Percentiles rank a stretch among this genome's conserved stretches.
Evolutionary conservation across 169 alveolate genomes (phyloP).

Genomic region (Plasmodium falciparum): DNA sequence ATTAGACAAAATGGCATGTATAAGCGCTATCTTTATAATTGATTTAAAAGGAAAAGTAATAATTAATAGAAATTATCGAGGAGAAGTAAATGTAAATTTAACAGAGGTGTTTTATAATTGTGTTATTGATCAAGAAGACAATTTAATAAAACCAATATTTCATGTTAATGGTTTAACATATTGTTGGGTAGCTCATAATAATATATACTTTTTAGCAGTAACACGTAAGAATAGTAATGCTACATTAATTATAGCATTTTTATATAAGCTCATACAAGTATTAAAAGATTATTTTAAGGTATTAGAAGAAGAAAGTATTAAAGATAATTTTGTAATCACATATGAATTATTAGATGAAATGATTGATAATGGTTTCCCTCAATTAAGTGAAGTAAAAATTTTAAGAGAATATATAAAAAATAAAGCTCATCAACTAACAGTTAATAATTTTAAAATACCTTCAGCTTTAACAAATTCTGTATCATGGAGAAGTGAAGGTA

Average conservation of each 20-base stretch:
- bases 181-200: constrained; percentile 97
- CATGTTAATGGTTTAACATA: constrained; percentile 95
- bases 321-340: constrained; percentile 99
- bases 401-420: constrained; percentile 89
- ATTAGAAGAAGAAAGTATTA: constrained; percentile 98
- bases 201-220: constrained; percentile 92
- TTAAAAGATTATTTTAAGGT: constrained; percentile 96
- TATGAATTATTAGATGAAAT: constrained; percentile 99
- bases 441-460: constrained; percentile 90
- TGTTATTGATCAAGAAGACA: constrained; percentile 96
- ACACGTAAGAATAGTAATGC: constrained; percentile 87
- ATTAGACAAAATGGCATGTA: constrained; percentile 87
- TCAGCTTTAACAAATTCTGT: constrained; percentile 96
- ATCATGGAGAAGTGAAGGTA: constrained; percentile 97
- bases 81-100: constrained; percentile 86
- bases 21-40: constrained; percentile 93
- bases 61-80: constrained; percentile 92
- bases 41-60: constrained; percentile 94
- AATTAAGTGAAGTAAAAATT: constrained; percentile 91
- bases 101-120: constrained; percentile 91
- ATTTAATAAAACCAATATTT: constrained; percentile 95
- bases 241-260: constrained; percentile 81
- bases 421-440: constrained; percentile 88
- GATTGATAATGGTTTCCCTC: constrained; percentile 99
- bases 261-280: constrained; percentile 85